Conservation (phyloP, 192 early-diverging fungal genomes). For the Ramicandelaber brevisporus region DNA sequence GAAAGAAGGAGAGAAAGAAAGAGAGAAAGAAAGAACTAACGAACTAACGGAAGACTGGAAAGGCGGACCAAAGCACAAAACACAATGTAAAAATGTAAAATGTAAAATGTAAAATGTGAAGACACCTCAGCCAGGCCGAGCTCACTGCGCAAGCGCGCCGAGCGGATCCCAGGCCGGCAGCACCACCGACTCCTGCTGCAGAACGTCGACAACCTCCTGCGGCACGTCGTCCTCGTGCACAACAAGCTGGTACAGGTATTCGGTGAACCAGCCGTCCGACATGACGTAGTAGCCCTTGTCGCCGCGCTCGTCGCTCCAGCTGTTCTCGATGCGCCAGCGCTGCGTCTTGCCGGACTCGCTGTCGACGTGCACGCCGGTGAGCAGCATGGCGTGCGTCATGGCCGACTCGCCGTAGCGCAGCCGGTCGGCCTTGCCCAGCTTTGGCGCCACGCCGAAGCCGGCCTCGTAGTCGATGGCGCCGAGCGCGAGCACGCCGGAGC, state of each 20-base stretch:
- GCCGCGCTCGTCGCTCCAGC: conserved; percentile 32
- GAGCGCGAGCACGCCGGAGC: conserved; percentile 30
- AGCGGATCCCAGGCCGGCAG: conserved; percentile 57
- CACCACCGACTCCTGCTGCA: conserved; percentile 30
- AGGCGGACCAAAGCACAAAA: no score
- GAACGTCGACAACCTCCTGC: conserved; percentile 25
- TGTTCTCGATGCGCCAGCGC: conserved; percentile 55
- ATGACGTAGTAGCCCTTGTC: conserved; percentile 54
- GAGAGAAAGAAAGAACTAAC: no score
- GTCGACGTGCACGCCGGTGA: conserved; percentile 43
- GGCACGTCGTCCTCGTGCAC: conserved; percentile 35
- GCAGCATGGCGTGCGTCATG: conserved; percentile 66
- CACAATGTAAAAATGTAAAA: no score
- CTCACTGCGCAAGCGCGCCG: conserved; percentile 41
- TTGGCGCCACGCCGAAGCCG: conserved; percentile 31
- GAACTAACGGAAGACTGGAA: no score
- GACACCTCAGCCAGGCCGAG: no score
- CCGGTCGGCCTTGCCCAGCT: conserved; percentile 34
- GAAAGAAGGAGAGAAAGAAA: no score
- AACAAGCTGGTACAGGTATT: conserved; percentile 62
- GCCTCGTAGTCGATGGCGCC: conserved; percentile 33
- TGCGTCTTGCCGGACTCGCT: conserved; percentile 25
- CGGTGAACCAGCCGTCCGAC: conserved; percentile 48
- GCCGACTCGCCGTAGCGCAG: conserved; percentile 38
- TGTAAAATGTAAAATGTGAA: no score